Evolutionary conservation across 2,329 filamentous ascomycete species (phyloP), one percentile per base, ranked within the genome.

Genomic region (Graphilbum sp.): DNA sequence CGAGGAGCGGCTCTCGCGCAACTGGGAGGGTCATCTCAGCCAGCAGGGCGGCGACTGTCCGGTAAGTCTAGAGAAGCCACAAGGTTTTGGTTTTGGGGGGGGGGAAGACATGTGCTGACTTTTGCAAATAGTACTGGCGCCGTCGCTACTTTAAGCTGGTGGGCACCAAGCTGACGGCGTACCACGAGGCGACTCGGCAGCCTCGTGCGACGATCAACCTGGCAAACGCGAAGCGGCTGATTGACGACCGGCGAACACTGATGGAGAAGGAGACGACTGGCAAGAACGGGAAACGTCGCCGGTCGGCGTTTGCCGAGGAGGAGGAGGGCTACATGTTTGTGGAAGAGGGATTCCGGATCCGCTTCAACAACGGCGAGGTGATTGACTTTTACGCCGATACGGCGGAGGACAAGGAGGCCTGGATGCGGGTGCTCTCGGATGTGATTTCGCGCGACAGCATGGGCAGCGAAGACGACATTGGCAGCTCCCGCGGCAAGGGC

Each of bases 321-420:
- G 90, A 98, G 60, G 90, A 98, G 55, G 90, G 90, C 32, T 98
- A 98, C 65, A 94, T 95, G 82, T 98, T 98, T 56, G 88, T 98
- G 38, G 90, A 98, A 57, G 90, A 98, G 56, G 90, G 90, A 3
- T 98, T 98, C 78, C 84, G 90, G 31, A 93, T 98, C 55, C 85
- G 88, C 41, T 98, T 98, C 60, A 92, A 84, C 55, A 98, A 98
- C 52, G 90, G 90, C 44, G 90, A 98, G 61, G 77, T 94, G 45
- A 98, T 98, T 54, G 88, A 96, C 64, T 96, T 96, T 56, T 96
- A 98, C 54, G 90, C 88, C 52, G 88, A 96, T 58, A 87, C 75
- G 24, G 72, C 78, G 2, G 73, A 73, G 30, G 80, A 90, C 53
- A 98, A 96, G 61, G 84, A 94, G 34, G 80, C 76, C 39, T 98